Evolutionary conservation across 139 green algal species (phyloP).

Genomic region (Chlamydomonas incerta): DNA sequence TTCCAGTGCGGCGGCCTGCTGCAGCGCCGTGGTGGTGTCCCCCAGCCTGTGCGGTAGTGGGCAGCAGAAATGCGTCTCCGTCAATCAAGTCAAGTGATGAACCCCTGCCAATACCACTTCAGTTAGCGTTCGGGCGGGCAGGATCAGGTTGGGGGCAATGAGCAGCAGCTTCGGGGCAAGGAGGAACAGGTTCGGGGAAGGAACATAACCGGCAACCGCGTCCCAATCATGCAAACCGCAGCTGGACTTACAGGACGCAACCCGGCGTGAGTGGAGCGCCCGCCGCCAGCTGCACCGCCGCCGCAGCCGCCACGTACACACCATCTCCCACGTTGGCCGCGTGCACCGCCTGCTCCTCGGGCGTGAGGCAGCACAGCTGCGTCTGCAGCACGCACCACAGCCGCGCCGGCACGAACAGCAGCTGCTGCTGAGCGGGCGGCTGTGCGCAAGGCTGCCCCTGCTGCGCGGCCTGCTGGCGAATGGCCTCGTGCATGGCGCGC

Average conservation of each 20-base stretch:
- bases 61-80: no score
- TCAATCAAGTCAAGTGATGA: no score
- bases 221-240: not conserved
- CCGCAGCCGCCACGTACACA: conserved; percentile 24
- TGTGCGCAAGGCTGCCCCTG: not conserved
- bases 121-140: no score
- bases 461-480: not conserved
- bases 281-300: conserved; percentile 13
- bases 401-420: not conserved
- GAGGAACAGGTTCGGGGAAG: not conserved
- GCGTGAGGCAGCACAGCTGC: conserved; percentile 14
- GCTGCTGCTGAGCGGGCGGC: not conserved
- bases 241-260: conserved; percentile 4
- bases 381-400: conserved; percentile 33
- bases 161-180: not conserved
- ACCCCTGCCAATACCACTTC: no score
- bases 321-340: conserved; percentile 20
- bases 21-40: conserved; percentile 13
- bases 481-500: not conserved
- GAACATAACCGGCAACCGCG: not conserved
- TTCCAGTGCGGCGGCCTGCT: conserved; percentile 8
- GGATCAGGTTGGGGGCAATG: not conserved
- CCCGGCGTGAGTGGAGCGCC: not conserved
- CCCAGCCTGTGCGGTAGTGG: not conserved
- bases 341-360: conserved; percentile 26